Evolutionary conservation across 2,329 filamentous ascomycete species (phyloP).

Genomic region (Fusarium sp.): DNA sequence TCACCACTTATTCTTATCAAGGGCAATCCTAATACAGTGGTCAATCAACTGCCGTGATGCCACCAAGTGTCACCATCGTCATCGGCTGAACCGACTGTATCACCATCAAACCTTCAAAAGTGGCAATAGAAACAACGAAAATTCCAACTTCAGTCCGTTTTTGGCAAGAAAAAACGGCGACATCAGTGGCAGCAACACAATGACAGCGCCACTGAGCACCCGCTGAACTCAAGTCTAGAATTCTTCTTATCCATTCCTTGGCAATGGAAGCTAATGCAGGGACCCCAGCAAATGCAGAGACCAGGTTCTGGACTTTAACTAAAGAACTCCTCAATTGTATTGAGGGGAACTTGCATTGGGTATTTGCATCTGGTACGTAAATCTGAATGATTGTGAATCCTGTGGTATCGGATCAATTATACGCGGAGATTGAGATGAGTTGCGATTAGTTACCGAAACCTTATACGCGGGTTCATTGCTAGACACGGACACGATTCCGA

Average conservation of each 20-base stretch:
- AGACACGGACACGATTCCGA: slow-evolving; percentile 23
- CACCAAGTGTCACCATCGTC: background rate
- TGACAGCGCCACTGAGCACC: slow-evolving; percentile 15
- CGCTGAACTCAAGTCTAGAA: slow-evolving; percentile 22
- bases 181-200: background rate
- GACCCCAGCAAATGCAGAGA: slow-evolving; percentile 24
- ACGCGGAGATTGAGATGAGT: slow-evolving; percentile 14
- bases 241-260: slow-evolving; percentile 13
- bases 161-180: background rate
- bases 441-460: background rate
- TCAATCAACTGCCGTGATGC: background rate
- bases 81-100: background rate
- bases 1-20: background rate
- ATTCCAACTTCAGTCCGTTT: slow-evolving; percentile 1
- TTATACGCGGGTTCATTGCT: slow-evolving; percentile 14
- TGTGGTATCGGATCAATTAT: slow-evolving; percentile 8
- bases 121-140: background rate
- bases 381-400: background rate
- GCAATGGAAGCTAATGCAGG: slow-evolving; percentile 27
- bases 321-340: background rate
- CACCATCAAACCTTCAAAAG: background rate
- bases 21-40: background rate
- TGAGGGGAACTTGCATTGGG: background rate
- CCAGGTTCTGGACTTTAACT: slow-evolving; percentile 20
- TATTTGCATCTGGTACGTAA: slow-evolving; percentile 3